A percentile compares a stretch with the other conserved stretches of the same genome.
Evolutionary conservation across 164 flowering plant species (phyloP).

Genomic region (Santalum album): DNA sequence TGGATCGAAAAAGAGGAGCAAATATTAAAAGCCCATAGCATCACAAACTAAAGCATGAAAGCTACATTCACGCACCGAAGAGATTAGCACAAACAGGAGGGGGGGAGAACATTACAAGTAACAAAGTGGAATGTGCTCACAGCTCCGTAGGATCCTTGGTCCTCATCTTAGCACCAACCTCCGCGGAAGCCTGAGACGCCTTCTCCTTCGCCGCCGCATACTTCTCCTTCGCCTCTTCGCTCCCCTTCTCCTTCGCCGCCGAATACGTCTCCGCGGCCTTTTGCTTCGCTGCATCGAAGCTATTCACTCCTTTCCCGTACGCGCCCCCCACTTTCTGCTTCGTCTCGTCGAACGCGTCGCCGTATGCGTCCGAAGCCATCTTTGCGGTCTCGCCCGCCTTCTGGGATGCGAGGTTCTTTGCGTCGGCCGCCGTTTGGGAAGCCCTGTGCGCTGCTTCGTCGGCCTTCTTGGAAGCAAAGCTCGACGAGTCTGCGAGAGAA

Average conservation of each 20-base stretch:
- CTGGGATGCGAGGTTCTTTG: conserved; percentile 11
- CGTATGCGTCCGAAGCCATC: conserved; percentile 12
- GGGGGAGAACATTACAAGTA: too few relatives aligned
- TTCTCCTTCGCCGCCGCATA: conserved; percentile 43
- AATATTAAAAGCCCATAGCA: too few relatives aligned
- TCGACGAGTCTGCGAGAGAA: conserved; percentile 17
- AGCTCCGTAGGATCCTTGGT: conserved; percentile 12
- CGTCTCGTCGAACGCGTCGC: conserved; percentile 6
- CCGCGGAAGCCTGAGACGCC: conserved; percentile 32
- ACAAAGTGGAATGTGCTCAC: too few relatives aligned
- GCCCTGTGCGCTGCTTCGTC: conserved; percentile 11
- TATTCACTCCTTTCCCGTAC: conserved; percentile 10
- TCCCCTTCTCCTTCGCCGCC: conserved; percentile 22
- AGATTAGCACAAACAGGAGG: too few relatives aligned
- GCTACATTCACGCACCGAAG: too few relatives aligned
- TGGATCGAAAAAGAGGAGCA: too few relatives aligned
- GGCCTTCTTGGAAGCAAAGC: conserved; percentile 23
- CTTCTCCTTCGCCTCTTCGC: conserved; percentile 23
- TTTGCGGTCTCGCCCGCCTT: conserved; percentile 8
- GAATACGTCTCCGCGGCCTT: conserved; percentile 12
- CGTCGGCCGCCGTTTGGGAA: conserved; percentile 3
- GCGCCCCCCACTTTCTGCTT: conserved; percentile 14
- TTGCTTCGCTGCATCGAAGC: conserved; percentile 6
- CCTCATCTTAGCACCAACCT: conserved; percentile 28
- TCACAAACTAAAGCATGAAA: too few relatives aligned